Conservation (phyloP, 2,329 filamentous ascomycete species). For the Pseudogymnoascus sp. region DNA sequence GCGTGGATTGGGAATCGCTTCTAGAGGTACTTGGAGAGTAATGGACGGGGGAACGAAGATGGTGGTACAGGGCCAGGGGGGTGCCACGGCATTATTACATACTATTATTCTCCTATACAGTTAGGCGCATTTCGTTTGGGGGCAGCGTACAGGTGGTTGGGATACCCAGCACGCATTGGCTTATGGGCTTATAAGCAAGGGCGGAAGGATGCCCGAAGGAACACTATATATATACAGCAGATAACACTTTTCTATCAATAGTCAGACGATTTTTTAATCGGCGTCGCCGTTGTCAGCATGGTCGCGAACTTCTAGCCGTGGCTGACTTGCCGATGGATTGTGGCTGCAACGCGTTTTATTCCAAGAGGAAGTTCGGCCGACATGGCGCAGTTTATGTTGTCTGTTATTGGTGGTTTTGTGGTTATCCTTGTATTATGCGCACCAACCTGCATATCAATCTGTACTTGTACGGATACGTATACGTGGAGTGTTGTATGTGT, state of each 20-base stretch:
- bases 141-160: background rate
- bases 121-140: background rate
- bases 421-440: background rate
- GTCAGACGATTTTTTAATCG: background rate
- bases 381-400: background rate
- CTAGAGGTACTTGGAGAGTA: slow-evolving; percentile 23
- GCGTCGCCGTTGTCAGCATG: background rate
- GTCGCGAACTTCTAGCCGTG: background rate
- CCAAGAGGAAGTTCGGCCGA: background rate
- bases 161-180: background rate
- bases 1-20: slow-evolving; percentile 26
- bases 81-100: background rate
- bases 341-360: background rate
- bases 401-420: slow-evolving; percentile 2
- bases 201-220: background rate
- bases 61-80: background rate
- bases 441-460: background rate
- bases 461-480: background rate
- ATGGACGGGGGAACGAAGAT: background rate
- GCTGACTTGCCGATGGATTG: background rate
- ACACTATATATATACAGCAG: slow-evolving; percentile 3
- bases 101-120: background rate
- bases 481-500: background rate
- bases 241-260: background rate
- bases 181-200: background rate